Evolutionary conservation across 1,284 basidiomycete species (phyloP).

Genomic region (Melampsora larici-populina): DNA sequence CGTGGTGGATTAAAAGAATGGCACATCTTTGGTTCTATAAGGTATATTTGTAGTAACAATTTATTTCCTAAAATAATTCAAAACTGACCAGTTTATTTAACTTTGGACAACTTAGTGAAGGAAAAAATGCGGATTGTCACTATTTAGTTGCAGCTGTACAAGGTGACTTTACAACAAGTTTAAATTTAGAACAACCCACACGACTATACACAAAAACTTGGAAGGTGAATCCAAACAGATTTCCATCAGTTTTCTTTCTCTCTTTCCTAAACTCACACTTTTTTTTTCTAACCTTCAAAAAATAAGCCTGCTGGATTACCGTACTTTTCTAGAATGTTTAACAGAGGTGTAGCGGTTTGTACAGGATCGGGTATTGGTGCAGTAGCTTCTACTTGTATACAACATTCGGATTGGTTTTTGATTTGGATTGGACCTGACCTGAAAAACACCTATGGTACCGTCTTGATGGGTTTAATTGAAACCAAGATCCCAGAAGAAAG

Average conservation of each 20-base stretch:
- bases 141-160: constrained; percentile 69
- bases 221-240: constrained; percentile 58
- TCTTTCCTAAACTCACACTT: no score
- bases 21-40: constrained; percentile 9
- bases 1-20: background rate
- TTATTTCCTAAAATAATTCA: no score
- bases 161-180: constrained; percentile 68
- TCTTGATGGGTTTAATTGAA: constrained; percentile 66
- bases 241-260: no score
- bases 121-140: constrained; percentile 66
- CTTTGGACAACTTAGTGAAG: constrained; percentile 58
- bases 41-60: background rate
- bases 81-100: background rate
- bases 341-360: constrained; percentile 68
- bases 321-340: constrained; percentile 70
- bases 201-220: constrained; percentile 69
- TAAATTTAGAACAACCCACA: constrained; percentile 66
- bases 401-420: constrained; percentile 66
- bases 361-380: constrained; percentile 73
- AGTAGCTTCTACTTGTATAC: constrained; percentile 69
- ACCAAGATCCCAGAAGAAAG: constrained; percentile 67
- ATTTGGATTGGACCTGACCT: constrained; percentile 65
- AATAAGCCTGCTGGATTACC: constrained; percentile 71
- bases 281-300: background rate
- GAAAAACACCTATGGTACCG: constrained; percentile 67